Evolutionary conservation across 352 stramenopile species (phyloP), one percentile per base, ranked within the genome.

Genomic region (Globisporangium solare): DNA sequence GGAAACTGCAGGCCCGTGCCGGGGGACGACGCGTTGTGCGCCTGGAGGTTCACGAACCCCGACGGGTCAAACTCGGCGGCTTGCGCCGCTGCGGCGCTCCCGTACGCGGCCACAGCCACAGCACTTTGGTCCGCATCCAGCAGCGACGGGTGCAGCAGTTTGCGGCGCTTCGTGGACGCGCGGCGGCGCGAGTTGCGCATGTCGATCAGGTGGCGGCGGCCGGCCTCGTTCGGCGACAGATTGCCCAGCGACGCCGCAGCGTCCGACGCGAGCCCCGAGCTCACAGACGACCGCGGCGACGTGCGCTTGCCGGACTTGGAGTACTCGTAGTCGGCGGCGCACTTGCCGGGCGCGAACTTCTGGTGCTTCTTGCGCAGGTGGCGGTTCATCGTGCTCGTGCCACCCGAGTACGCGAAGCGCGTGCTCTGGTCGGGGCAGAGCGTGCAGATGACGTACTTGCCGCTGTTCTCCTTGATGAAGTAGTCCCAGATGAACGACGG

Each of bases 401-500:
- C 83, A 12, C 83, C 83, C 27, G 83, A 92, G 60, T 92, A 92
- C 24, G 83, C 83, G 61, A 92, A 92, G 42, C 80, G 75, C 49
- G 83, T 90, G 22, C 60, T 70, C 56, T 85, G 76, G 20, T 73
- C 67, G 7, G 83, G 74, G 35, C 83, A 92, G 18, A 90, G 58
- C 45, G 79, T 88, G 61, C 83, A 92, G 15, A 89, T 71, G 15
- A 92, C 80, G 57, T 76, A 92, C 65, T 92, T 92, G 49, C 78
- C 79, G 22, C 71, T 86, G 39, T 67, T 61, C 56, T 89, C 79
- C 55, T 89, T 89, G 51, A 89, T 66, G 59, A 92, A 92, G 59
- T 88, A 89, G 68, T 92, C 79, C 83, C 83, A 92, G 51, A 92
- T 92, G 68, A 90, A 92, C 51, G 70, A 85, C 27, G 83, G 81